Evolutionary conservation across 1,284 basidiomycete species (phyloP).

Genomic region (Ustilago shanxiensis): DNA sequence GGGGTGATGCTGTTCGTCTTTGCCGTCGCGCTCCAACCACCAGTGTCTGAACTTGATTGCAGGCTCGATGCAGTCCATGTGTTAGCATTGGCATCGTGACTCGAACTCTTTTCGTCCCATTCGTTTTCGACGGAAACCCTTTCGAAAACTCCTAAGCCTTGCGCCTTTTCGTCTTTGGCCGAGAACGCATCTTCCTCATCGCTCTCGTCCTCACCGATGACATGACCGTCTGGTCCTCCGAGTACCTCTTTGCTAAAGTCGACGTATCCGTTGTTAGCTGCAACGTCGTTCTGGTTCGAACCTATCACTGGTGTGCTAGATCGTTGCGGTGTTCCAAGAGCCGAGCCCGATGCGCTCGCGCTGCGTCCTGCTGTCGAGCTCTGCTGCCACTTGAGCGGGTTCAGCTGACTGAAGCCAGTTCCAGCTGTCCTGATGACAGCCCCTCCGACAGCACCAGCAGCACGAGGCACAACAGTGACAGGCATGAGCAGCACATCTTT

Average conservation of each 20-base stretch:
- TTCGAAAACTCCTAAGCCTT: constrained; percentile 9
- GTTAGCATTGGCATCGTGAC: constrained; percentile 15
- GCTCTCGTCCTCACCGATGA: constrained; percentile 37
- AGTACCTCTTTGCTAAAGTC: constrained; percentile 55
- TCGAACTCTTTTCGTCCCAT: constrained; percentile 45
- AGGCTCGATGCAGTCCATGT: constrained; percentile 10
- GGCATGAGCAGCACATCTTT: constrained; percentile 89
- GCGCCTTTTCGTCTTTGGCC: constrained; percentile 8
- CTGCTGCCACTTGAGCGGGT: constrained; percentile 60
- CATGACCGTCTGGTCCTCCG: constrained; percentile 38
- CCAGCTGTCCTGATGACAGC: constrained; percentile 60
- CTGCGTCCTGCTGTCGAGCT: constrained; percentile 22
- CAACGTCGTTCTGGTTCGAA: not conserved
- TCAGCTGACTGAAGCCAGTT: constrained; percentile 50
- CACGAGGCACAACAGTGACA: constrained; percentile 93
- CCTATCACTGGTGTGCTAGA: constrained; percentile 11
- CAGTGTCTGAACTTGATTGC: constrained; percentile 10
- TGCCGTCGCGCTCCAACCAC: constrained; percentile 6
- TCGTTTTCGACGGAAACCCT: constrained; percentile 20
- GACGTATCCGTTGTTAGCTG: constrained; percentile 52
- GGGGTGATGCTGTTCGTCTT: not conserved
- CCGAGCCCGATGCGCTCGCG: constrained; percentile 13
- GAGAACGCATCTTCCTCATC: constrained; percentile 28
- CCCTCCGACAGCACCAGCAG: constrained; percentile 75
- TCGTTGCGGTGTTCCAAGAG: constrained; percentile 18